These are phyloP conservation scores for Triangularia verruculosa DNA, from an alignment of 2,329 filamentous ascomycete species.

Conservation along the genomic window DNA sequence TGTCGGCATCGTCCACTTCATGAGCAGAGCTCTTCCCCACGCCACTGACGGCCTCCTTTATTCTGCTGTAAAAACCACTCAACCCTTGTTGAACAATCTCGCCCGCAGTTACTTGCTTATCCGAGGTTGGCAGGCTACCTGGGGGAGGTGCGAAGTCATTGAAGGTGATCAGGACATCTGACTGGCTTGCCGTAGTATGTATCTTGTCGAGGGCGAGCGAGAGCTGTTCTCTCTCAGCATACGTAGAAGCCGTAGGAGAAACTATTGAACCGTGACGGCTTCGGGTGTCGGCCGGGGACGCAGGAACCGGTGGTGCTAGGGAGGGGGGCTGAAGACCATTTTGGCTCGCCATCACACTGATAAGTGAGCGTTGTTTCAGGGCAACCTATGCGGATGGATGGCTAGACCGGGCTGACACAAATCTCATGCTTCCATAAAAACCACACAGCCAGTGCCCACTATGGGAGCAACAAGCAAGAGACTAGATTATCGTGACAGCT, in stretches of 20 bases:
- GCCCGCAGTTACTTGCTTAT: slow-evolving; percentile 66
- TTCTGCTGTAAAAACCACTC: slow-evolving; percentile 81
- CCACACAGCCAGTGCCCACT: not conserved
- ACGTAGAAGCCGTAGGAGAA: slow-evolving; percentile 47
- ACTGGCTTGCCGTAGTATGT: slow-evolving; percentile 82
- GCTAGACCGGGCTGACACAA: slow-evolving; percentile 7
- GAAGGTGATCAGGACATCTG: slow-evolving; percentile 83
- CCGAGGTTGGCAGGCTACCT: slow-evolving; percentile 52
- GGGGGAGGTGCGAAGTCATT: slow-evolving; percentile 82
- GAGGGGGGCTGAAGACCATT: slow-evolving; percentile 17
- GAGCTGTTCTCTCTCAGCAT: slow-evolving; percentile 69
- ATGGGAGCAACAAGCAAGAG: not conserved
- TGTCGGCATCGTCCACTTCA: slow-evolving; percentile 40
- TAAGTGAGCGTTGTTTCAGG: not conserved
- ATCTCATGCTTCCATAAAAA: slow-evolving; percentile 16
- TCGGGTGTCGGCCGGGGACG: slow-evolving; percentile 17
- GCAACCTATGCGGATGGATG: slow-evolving; percentile 3
- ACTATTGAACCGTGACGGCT: slow-evolving; percentile 39
- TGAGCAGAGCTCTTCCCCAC: slow-evolving; percentile 44
- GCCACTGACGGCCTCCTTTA: slow-evolving; percentile 77
- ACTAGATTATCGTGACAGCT: not conserved
- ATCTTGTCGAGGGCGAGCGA: slow-evolving; percentile 81
- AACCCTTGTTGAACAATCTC: slow-evolving; percentile 82
- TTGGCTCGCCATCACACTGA: slow-evolving; percentile 20
- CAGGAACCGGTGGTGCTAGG: slow-evolving; percentile 18